Percentiles rank a stretch among this genome's conserved stretches.
Evolutionary conservation across 352 stramenopile genomes (phyloP).

Genomic region (Globisporangium cystogenes): DNA sequence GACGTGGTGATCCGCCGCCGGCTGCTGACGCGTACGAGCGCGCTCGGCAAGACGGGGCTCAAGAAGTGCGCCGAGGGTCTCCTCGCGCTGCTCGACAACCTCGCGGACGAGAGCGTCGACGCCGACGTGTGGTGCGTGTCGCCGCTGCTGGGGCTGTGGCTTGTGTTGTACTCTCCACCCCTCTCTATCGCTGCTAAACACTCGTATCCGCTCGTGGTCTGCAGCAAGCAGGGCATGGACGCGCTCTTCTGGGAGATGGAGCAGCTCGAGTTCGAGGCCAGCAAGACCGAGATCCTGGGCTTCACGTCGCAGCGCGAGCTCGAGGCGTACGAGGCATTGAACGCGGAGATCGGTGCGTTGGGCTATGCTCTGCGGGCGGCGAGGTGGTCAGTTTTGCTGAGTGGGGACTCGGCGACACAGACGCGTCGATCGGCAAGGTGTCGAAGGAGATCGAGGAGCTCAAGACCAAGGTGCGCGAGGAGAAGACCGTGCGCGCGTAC

Average conservation of each 20-base stretch:
- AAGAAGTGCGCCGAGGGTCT: conserved; percentile 78
- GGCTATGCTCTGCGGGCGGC: neutral
- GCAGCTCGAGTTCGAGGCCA: conserved; percentile 79
- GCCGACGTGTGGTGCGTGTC: conserved; percentile 30
- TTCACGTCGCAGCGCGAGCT: conserved; percentile 80
- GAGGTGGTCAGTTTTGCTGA: no score
- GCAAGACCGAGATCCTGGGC: conserved; percentile 76
- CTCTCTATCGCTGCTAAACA: neutral
- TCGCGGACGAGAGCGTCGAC: conserved; percentile 63
- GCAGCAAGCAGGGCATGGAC: conserved; percentile 64
- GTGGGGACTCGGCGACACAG: no score
- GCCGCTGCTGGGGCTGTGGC: no score
- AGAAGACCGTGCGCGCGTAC: conserved; percentile 73
- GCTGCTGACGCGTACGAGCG: conserved; percentile 74
- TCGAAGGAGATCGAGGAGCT: conserved; percentile 72
- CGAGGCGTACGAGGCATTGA: conserved; percentile 74
- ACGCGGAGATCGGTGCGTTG: conserved; percentile 62
- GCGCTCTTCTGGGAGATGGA: conserved; percentile 83
- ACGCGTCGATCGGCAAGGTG: conserved; percentile 58
- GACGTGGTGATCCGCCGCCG: conserved; percentile 66
- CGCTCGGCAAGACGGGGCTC: conserved; percentile 69
- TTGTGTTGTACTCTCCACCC: no score
- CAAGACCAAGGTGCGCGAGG: conserved; percentile 65
- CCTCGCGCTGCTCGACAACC: conserved; percentile 52
- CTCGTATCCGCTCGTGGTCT: no score